Base-by-base conservation (phyloP, 352 stramenopile genomes). In the Pythium pyrilobum region DNA sequence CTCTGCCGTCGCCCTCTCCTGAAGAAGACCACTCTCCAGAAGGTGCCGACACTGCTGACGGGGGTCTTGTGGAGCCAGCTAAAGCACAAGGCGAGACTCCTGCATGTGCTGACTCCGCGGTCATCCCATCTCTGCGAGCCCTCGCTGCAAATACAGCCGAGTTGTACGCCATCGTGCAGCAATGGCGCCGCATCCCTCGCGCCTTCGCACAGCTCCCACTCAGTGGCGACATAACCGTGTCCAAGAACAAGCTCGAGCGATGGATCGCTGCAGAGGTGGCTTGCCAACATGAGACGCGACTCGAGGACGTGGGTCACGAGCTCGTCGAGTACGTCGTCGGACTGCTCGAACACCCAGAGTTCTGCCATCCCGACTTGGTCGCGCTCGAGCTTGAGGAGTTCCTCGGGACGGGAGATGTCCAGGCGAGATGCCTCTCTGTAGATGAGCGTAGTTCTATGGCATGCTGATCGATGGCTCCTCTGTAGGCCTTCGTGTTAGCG, bases 301-400 rank as follows among this genome's bases (percentile, higher is more conserved):
- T 15, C 16, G 62, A 58, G 25, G 64, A 71, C 5, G 32, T 87
- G 34, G 77, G 87, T 38, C 45, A 65, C 9, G 82, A 90, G 24
- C 57, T 93, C 6, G 69, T 85, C 8, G 72, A 86, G 9, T 93
- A 81, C 66, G 50, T 90, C 5, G 32, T 70, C 7, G 80, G 78
- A 4, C 52, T 93, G 23, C 36, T 93, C 18, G 69, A 85, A 18
- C 78, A 90, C 36, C 74, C 80, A 9, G 80, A 88, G 31, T 89
- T 85, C 40, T 81, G 73, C 27, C 71, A 87, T 38, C 78, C 82
- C 3, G 80, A 90, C 47, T 33, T 84, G 9, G 60, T 93, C 15
- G 64, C 70, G 5, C 49, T 75, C 11, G 82, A 93, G 56, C 58
- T 93, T 12, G 54, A 74, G 10, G 82, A 93, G 62, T 91, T 93